Evolutionary conservation across 75 land plant species (phyloP), one percentile per base, ranked within the genome.

Genomic region (Isoetes taiwanensis): DNA sequence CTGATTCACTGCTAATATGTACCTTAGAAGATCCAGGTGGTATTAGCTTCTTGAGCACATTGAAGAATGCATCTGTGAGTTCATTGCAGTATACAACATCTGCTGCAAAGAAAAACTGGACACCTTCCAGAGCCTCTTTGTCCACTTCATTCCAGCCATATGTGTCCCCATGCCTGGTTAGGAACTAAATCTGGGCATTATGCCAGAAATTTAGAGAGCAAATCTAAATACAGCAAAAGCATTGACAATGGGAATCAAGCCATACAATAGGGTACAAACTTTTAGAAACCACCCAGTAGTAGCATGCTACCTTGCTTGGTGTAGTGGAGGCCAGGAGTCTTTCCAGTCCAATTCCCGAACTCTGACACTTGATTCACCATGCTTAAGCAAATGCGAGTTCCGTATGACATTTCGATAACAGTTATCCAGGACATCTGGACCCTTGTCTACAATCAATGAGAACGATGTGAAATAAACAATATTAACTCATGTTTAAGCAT

Each of bases 11-110:
- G n/a, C 0, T 30, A 16, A 19, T 0, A 2, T 10, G 12, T 32
- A 53, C 87, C 79, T 80, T 84, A 29, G 80, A 64, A 2, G 74
- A 76, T 54, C 78, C 78, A 1, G 9, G 32, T 24, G 82, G 76
- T 85, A 91, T 83, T 16, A 91, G 30, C 35, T 57, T 67, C 48
- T 61, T 54, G 10, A 91, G 43, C 21, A 68, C 48, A 41, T 57
- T 54, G 61, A 91, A 91, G 25, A 87, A 78, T 16, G 79, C 81
- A 68, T 87, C 78, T 10, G 95, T 91, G 26, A 91, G 56, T 21
- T 78, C 80, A 59, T 83, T 79, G 42, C 75, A 74, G 54, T 91
- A 91, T 41, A 91, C 74, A 10, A 91, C 94, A 81, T 91, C 97
- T 25, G 95, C 97, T 35, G 94, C 97, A 53, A 91, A 11, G 31